These are phyloP conservation scores for Xylariaceae sp. DNA, from an alignment of 2,329 filamentous ascomycete genomes.

Conservation along the genomic window DNA sequence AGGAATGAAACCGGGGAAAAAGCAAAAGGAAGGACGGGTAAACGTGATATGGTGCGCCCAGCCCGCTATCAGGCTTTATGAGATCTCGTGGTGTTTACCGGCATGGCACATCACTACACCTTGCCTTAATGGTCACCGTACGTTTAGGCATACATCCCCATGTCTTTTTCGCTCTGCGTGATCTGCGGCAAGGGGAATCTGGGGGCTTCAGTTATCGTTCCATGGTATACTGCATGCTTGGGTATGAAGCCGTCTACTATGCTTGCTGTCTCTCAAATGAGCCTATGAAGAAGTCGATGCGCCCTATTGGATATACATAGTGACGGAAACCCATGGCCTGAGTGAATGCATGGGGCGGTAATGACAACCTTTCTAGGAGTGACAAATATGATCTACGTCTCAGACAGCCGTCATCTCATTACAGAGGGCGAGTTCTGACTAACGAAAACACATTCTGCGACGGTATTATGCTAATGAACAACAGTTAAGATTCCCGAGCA, in stretches of 20 bases:
- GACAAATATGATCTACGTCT: no score
- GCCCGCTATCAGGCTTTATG: conserved; percentile 27
- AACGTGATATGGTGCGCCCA: conserved; percentile 1
- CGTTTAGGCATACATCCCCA: neutral
- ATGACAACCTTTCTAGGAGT: no score
- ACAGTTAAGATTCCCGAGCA: no score
- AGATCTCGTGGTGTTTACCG: conserved; percentile 22
- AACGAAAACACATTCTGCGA: no score
- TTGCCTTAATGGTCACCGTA: neutral
- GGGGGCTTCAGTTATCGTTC: conserved; percentile 12
- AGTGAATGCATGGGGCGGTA: no score
- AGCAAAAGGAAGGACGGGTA: conserved; percentile 8
- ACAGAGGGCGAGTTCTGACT: no score
- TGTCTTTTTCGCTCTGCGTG: conserved; percentile 13
- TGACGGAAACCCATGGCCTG: no score
- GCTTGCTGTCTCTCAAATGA: neutral
- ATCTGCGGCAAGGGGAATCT: conserved; percentile 21
- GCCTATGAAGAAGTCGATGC: neutral
- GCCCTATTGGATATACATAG: neutral
- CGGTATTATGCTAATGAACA: no score
- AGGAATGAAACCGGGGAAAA: conserved; percentile 17
- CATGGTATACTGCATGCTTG: conserved; percentile 4
- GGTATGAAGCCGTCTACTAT: neutral
- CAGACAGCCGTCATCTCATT: neutral
- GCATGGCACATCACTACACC: conserved; percentile 16